Evolutionary conservation across 192 early-diverging fungal genomes (phyloP).

Genomic region (Backusella circina): DNA sequence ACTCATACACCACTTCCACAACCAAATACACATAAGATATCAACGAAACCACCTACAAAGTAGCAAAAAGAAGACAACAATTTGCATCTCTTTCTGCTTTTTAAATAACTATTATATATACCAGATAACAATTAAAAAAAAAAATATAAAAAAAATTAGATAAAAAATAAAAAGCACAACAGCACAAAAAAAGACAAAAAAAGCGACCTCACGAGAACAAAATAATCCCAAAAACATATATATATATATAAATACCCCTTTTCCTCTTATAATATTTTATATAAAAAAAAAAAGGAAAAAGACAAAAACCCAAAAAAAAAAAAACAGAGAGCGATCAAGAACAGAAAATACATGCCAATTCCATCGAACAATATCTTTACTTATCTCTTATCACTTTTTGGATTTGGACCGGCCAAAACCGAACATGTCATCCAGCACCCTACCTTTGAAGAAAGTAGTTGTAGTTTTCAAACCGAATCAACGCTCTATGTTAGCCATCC

Average conservation of each 20-base stretch:
- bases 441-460: neutral
- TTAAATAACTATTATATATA: neutral
- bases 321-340: neutral
- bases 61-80: neutral
- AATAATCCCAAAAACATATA: neutral
- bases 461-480: neutral
- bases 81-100: neutral
- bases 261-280: neutral
- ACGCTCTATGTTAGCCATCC: neutral
- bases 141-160: neutral
- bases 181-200: neutral
- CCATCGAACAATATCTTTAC: neutral
- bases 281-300: neutral
- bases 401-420: neutral
- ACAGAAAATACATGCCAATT: constrained; percentile 5
- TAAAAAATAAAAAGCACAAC: neutral
- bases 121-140: neutral
- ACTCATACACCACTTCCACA: neutral
- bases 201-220: neutral
- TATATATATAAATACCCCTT: neutral
- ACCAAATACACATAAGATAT: neutral
- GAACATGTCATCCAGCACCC: neutral
- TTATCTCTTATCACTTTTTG: constrained; percentile 12
- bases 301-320: neutral
- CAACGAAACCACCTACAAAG: neutral